phyloP scores from a whole-genome alignment of 805 yeast species.

The Lipomyces oligophaga region DNA sequence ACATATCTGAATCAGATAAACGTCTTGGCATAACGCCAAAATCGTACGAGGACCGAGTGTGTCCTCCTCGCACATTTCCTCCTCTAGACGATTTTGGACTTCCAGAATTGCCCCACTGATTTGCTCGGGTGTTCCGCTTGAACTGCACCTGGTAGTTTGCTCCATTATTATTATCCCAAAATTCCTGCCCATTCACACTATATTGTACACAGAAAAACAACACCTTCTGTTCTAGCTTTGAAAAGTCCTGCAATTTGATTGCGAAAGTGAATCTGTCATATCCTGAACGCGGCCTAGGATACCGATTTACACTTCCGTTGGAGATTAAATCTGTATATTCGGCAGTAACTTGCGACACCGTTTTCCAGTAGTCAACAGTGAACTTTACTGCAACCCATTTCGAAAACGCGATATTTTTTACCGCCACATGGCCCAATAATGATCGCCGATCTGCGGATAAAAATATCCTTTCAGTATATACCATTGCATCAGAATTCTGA shows the following conservation, averaged over 20 bases:
- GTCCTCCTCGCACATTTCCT: background rate
- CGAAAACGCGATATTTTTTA: constrained; percentile 64
- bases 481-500: constrained; percentile 32
- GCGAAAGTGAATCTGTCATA: constrained; percentile 68
- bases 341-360: constrained; percentile 67
- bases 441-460: constrained; percentile 55
- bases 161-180: constrained; percentile 72
- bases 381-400: constrained; percentile 69
- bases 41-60: background rate
- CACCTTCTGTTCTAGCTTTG: constrained; percentile 35
- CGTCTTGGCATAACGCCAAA: constrained; percentile 1
- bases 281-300: constrained; percentile 28
- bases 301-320: constrained; percentile 30
- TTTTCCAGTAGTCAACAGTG: constrained; percentile 74
- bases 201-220: constrained; percentile 59
- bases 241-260: constrained; percentile 42
- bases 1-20: constrained; percentile 13
- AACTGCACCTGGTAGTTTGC: constrained; percentile 57
- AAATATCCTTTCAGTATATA: constrained; percentile 63
- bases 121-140: constrained; percentile 24
- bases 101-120: no score
- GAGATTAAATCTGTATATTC: constrained; percentile 54
- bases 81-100: background rate
- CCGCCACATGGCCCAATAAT: constrained; percentile 73
- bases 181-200: constrained; percentile 47